Evolutionary conservation across 768 basidiomycete species (phyloP).

Genomic region (Roridomyces roridus): DNA sequence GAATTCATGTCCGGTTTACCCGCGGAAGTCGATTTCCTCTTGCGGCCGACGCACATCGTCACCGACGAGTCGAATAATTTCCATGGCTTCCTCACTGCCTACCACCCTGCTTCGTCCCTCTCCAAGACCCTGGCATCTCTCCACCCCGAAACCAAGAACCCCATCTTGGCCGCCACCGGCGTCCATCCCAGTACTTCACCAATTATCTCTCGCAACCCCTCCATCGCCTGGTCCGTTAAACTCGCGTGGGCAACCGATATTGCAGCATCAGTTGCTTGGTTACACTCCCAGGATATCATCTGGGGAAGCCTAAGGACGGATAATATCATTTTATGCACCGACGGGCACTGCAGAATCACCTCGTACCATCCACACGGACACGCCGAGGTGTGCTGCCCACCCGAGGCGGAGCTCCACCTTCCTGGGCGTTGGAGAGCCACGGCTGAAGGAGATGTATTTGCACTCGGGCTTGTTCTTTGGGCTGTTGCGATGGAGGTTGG

Average conservation of each 20-base stretch:
- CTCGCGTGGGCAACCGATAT: conserved; percentile 4
- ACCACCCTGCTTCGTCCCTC: conserved; percentile 1
- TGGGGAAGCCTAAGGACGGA: conserved; percentile 1
- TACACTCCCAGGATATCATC: neutral
- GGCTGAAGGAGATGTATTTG: neutral
- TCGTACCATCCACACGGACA: neutral
- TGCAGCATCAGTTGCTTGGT: conserved; percentile 1
- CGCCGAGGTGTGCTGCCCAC: neutral
- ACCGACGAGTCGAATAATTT: neutral
- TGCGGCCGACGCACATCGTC: conserved; percentile 1
- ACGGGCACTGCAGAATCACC: conserved; percentile 4
- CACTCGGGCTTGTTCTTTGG: conserved; percentile 8
- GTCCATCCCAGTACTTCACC: too few relatives aligned
- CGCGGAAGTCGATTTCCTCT: neutral
- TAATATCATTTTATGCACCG: conserved; percentile 8
- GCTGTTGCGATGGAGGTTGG: neutral
- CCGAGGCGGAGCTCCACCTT: neutral
- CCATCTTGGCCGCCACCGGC: neutral
- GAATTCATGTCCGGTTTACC: conserved; percentile 4
- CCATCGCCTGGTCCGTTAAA: conserved; percentile 5
- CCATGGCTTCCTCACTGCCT: neutral
- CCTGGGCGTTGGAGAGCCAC: neutral
- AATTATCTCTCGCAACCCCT: neutral
- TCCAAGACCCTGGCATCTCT: neutral
- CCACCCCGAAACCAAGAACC: neutral